These are phyloP conservation scores for Moesziomyces aphidis DNA, from an alignment of 1,284 basidiomycete species.

Conservation along the genomic window DNA sequence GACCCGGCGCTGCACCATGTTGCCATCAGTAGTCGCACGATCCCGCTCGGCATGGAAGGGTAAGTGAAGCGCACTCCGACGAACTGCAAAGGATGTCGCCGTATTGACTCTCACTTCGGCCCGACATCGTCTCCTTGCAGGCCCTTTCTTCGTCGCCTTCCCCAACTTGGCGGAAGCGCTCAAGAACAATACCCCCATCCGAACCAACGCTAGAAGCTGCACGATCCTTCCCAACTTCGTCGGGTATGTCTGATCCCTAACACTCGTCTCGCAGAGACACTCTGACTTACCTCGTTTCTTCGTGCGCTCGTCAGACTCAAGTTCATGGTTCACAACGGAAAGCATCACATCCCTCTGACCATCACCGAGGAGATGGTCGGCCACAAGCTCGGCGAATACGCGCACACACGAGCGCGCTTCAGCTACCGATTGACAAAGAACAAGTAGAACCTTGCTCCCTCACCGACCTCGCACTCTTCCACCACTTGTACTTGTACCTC, in stretches of 20 bases:
- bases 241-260: slow-evolving; percentile 43
- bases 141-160: slow-evolving; percentile 94
- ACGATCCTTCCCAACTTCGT: slow-evolving; percentile 82
- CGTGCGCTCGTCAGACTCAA: slow-evolving; percentile 70
- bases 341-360: slow-evolving; percentile 84
- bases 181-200: slow-evolving; percentile 84
- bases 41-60: slow-evolving; percentile 64
- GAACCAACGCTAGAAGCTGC: slow-evolving; percentile 88
- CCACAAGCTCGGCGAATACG: slow-evolving; percentile 96
- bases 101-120: background rate
- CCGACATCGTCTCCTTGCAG: slow-evolving; percentile 65
- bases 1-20: slow-evolving; percentile 23
- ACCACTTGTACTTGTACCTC: slow-evolving; percentile 43
- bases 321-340: slow-evolving; percentile 94
- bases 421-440: slow-evolving; percentile 62
- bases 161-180: slow-evolving; percentile 87
- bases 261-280: background rate
- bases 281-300: background rate
- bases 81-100: background rate
- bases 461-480: background rate
- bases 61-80: slow-evolving; percentile 12
- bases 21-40: slow-evolving; percentile 43
- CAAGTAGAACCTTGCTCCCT: slow-evolving; percentile 34
- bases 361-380: slow-evolving; percentile 98
- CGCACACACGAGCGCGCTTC: slow-evolving; percentile 79